A percentile compares a stretch with the other conserved stretches of the same genome.
phyloP scores from a whole-genome alignment of 2,329 filamentous ascomycete species.

The Trichoderma simmonsii region DNA sequence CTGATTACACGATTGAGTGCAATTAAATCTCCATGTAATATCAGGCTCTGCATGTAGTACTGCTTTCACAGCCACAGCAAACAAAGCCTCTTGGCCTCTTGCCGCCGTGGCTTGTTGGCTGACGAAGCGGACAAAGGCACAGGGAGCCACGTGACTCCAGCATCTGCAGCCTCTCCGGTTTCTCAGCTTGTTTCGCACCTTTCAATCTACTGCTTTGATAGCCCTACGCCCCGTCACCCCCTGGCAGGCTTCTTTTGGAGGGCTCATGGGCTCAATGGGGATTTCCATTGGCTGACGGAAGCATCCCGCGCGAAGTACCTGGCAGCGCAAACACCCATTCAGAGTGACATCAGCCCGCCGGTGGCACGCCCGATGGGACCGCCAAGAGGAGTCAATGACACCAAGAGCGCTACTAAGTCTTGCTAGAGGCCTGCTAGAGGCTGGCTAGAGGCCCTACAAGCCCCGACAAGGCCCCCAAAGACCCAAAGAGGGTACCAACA shows the following conservation, averaged over 20 bases:
- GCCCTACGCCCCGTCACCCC: background rate
- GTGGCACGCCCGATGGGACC: background rate
- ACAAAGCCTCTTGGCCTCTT: background rate
- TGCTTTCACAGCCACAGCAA: background rate
- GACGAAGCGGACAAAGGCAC: background rate
- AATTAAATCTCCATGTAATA: background rate
- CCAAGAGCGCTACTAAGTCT: background rate
- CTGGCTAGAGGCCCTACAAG: background rate
- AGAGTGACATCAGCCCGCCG: slow-evolving; percentile 7
- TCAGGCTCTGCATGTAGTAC: background rate
- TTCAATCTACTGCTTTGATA: background rate
- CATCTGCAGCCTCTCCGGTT: background rate
- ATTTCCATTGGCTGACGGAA: background rate
- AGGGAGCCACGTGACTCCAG: background rate
- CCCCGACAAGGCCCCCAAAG: background rate
- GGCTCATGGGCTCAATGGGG: background rate
- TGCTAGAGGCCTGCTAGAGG: background rate
- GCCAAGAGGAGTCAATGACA: background rate
- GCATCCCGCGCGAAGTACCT: slow-evolving; percentile 3
- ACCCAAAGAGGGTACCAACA: background rate
- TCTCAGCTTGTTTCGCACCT: background rate
- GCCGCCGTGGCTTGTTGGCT: background rate
- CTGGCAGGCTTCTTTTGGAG: slow-evolving; percentile 9
- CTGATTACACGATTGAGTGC: background rate
- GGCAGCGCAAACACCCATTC: background rate